Evolutionary conservation across 1,139 yeast genomes (phyloP).

Genomic region (Zygotorulaspora mrakii): DNA sequence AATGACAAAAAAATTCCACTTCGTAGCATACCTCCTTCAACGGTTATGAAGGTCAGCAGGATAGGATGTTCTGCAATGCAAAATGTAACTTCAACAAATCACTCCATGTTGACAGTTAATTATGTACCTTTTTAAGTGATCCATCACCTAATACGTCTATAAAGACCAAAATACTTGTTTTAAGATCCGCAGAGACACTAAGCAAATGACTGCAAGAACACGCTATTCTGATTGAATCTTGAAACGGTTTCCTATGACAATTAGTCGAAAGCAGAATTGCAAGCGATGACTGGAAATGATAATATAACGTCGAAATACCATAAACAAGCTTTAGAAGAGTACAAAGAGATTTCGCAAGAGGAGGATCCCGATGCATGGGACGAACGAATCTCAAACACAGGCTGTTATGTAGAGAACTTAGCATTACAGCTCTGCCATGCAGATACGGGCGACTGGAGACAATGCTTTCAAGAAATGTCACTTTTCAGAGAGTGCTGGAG

Average conservation of each 20-base stretch:
- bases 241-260: no score
- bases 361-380: constrained; percentile 47
- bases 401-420: constrained; percentile 58
- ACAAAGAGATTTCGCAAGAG: constrained; percentile 26
- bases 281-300: constrained; percentile 2
- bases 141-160: neutral
- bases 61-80: no score
- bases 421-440: constrained; percentile 71
- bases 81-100: no score
- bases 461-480: constrained; percentile 54
- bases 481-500: constrained; percentile 34
- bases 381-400: constrained; percentile 64
- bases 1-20: no score
- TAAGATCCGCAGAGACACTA: no score
- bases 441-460: constrained; percentile 76
- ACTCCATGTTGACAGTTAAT: no score
- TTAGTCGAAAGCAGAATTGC: neutral
- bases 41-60: no score
- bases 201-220: no score
- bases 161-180: no score
- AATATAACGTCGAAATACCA: constrained; percentile 25
- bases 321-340: constrained; percentile 34
- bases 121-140: neutral
- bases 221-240: no score
- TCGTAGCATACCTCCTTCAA: no score